Evolutionary conservation across 2,329 filamentous ascomycete species (phyloP).

Genomic region (Paecilomyces sp.): DNA sequence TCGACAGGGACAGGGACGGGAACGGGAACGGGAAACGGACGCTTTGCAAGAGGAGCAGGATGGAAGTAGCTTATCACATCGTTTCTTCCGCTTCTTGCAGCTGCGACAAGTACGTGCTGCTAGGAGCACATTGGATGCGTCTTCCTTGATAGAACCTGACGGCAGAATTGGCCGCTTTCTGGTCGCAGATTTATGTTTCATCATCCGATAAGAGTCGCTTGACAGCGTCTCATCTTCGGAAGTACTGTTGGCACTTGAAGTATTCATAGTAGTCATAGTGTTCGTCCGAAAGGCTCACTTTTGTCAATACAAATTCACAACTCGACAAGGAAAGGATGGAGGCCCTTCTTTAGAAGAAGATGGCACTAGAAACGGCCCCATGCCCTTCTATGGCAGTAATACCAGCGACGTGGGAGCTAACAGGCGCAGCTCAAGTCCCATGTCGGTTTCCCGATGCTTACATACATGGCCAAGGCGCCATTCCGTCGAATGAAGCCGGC

Average conservation of each 20-base stretch:
- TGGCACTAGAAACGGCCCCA: neutral
- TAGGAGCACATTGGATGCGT: neutral
- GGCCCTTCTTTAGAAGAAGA: neutral
- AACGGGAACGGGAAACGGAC: neutral
- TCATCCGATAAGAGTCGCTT: neutral
- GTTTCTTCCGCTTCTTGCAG: neutral
- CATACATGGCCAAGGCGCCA: no score
- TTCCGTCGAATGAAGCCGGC: no score
- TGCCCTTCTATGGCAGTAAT: neutral
- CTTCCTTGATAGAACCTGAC: neutral
- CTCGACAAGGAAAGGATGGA: neutral
- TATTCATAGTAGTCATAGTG: neutral
- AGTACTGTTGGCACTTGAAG: neutral
- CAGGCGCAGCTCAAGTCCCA: neutral
- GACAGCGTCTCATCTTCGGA: neutral
- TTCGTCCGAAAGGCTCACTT: neutral
- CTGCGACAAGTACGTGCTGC: neutral
- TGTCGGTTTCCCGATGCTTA: neutral
- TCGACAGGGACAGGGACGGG: neutral
- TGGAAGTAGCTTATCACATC: neutral
- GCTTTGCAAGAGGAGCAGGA: neutral
- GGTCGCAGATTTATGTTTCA: neutral
- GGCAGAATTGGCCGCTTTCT: neutral
- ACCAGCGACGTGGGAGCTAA: neutral
- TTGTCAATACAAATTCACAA: neutral